Percentiles rank a stretch among this genome's conserved stretches.
phyloP scores from a whole-genome alignment of 176 grass and related monocot species.

The Oryza meyeriana region DNA sequence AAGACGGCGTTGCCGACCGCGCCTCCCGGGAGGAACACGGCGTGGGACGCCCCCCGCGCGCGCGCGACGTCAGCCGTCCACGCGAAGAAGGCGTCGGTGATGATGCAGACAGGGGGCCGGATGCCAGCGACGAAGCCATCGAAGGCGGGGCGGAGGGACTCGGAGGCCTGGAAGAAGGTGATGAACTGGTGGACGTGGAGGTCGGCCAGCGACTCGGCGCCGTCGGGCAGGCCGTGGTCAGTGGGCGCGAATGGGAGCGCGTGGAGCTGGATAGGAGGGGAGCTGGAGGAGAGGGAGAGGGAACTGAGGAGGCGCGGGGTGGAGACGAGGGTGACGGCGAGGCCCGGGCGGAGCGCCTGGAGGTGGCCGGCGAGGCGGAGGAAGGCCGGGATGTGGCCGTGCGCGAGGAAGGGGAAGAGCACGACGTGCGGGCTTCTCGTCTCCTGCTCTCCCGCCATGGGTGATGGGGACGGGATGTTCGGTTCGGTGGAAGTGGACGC shows the following conservation, averaged over 20 bases:
- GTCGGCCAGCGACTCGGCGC: slow-evolving; percentile 35
- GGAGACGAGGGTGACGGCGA: slow-evolving; percentile 30
- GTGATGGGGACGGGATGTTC: neutral
- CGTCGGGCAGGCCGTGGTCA: slow-evolving; percentile 50
- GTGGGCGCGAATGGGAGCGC: slow-evolving; percentile 47
- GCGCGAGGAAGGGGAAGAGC: slow-evolving; percentile 50
- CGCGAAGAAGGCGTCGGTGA: slow-evolving; percentile 53
- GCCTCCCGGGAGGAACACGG: slow-evolving; percentile 45
- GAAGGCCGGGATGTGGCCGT: slow-evolving; percentile 44
- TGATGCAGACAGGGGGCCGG: slow-evolving; percentile 35
- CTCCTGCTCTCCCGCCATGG: slow-evolving; percentile 18
- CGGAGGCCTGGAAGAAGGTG: slow-evolving; percentile 43
- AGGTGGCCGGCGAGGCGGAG: slow-evolving; percentile 47
- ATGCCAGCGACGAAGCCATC: slow-evolving; percentile 42
- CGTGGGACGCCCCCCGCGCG: slow-evolving; percentile 36
- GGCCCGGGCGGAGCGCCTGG: slow-evolving; percentile 23
- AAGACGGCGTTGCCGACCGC: slow-evolving; percentile 49
- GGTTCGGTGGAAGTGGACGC: neutral
- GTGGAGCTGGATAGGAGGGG: slow-evolving; percentile 27
- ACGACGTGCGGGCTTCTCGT: slow-evolving; percentile 23
- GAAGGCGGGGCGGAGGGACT: slow-evolving; percentile 57
- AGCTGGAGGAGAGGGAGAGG: neutral
- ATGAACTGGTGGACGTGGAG: slow-evolving; percentile 55
- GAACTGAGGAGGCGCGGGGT: slow-evolving; percentile 14
- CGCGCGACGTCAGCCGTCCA: slow-evolving; percentile 50